Conservation (phyloP, 106 monocot species). For the Chionographis japonica region DNA sequence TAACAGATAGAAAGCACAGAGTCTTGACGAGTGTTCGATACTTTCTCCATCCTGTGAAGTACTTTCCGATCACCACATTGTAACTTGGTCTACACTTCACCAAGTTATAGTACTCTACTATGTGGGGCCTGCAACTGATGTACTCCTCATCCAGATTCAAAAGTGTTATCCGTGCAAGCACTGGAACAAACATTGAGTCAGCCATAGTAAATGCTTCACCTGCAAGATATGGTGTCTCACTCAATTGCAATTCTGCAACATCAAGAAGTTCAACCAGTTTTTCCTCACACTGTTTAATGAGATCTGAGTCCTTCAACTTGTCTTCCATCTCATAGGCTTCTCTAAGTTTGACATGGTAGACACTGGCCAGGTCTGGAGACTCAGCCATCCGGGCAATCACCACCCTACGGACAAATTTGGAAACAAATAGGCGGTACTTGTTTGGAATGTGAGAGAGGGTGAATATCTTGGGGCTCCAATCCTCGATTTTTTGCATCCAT, state of each 20-base stretch:
- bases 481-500: slow-evolving; percentile 87
- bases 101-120: slow-evolving; percentile 58
- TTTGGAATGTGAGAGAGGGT: slow-evolving; percentile 63
- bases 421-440: slow-evolving; percentile 69
- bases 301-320: slow-evolving; percentile 50
- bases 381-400: slow-evolving; percentile 92
- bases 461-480: slow-evolving; percentile 84
- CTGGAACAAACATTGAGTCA: slow-evolving; percentile 87
- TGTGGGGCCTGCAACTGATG: slow-evolving; percentile 53
- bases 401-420: slow-evolving; percentile 69
- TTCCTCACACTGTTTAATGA: slow-evolving; percentile 64
- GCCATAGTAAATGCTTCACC: slow-evolving; percentile 71
- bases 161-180: slow-evolving; percentile 57
- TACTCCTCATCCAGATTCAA: slow-evolving; percentile 68
- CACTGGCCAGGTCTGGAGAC: slow-evolving; percentile 75
- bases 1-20: slow-evolving; percentile 56
- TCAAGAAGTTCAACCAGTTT: slow-evolving; percentile 66
- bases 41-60: slow-evolving; percentile 86
- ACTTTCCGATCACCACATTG: slow-evolving; percentile 64
- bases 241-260: slow-evolving; percentile 66
- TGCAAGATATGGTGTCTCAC: slow-evolving; percentile 45
- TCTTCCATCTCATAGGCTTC: slow-evolving; percentile 80
- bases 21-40: slow-evolving; percentile 69
- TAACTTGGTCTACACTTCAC: slow-evolving; percentile 70
- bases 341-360: slow-evolving; percentile 81